These are phyloP conservation scores for Talaromyces amestolkiae DNA, from an alignment of 2,329 filamentous ascomycete species.

Conservation along the genomic window DNA sequence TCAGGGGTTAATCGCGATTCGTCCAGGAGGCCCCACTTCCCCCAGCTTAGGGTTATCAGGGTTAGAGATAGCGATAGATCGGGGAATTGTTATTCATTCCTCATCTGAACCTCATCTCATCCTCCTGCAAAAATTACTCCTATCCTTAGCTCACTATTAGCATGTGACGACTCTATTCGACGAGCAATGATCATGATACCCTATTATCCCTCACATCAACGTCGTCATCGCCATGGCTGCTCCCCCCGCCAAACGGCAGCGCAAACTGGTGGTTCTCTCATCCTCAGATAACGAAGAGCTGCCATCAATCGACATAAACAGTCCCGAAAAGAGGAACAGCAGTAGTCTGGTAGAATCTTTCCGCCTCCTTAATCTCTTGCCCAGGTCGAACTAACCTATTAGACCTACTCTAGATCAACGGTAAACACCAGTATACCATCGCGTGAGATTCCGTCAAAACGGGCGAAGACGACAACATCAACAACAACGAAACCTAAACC, in stretches of 20 bases:
- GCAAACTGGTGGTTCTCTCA: constrained; percentile 31
- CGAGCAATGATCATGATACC: constrained; percentile 6
- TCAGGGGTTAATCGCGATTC: background rate
- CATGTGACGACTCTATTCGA: background rate
- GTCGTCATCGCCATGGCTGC: constrained; percentile 31
- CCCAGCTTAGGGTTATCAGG: background rate
- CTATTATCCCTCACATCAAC: background rate
- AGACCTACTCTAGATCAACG: constrained; percentile 8
- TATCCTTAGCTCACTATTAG: background rate
- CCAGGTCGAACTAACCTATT: background rate
- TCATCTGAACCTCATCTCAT: background rate
- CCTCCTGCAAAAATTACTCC: background rate
- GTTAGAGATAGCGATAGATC: background rate
- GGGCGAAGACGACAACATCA: background rate
- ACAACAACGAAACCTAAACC: background rate
- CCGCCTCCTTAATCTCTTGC: background rate
- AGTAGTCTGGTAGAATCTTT: background rate
- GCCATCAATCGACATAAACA: background rate
- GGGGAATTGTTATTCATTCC: background rate
- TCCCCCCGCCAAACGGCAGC: constrained; percentile 39
- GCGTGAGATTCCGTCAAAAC: background rate
- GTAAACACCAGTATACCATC: background rate
- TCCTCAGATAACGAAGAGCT: constrained; percentile 22
- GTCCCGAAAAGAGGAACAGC: background rate
- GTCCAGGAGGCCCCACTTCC: background rate